Base-by-base conservation (phyloP, 2,329 filamentous ascomycete genomes). In the Gaeumannomyces sp. region DNA sequence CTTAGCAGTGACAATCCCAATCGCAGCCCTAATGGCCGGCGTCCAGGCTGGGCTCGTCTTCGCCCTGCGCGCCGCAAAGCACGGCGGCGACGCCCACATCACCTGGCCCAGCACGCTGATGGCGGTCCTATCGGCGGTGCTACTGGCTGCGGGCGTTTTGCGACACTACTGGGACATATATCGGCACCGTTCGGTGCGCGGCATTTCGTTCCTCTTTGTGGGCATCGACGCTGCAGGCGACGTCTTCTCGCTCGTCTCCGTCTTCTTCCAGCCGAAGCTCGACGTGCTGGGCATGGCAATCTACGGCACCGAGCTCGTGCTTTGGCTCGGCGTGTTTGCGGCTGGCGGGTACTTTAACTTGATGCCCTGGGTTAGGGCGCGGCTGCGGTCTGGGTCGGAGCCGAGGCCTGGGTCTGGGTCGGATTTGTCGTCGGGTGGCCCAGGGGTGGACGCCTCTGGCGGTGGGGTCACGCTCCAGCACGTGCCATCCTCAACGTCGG, bases 131-230 rank as follows among this genome's bases (percentile, higher is more conserved):
- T 87, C 88, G 0, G 87, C 88, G 0, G 72, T 79, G 0, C 77
- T 91, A 3, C 80, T 91, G 1, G 86, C 85, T 1, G 81, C 85
- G 1, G 89, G 89, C 0, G 89, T 91, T 0, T 74, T 90, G 10
- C 77, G 85, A 2, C 88, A 91, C 71, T 91, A 91, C 70, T 85
- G 83, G 78, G 88, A 91, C 67, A 90, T 92, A 28, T 90, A 85
- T 70, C 72, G 80, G 2, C 83, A 89, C 68, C 81, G 85, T 8
- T 89, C 87, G 0, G 88, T 90, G 1, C 80, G 87, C 19, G 88
- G 89, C 10, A 90, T 91, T 56, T 90, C 87, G 1, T 91, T 91
- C 73, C 76, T 90, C 2, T 92, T 92, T 68, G 87, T 90, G 0
- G 85, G 79, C 1, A 88, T 91, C 59, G 89, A 91, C 73, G 89